These are phyloP conservation scores for Psilocybe cubensis DNA, from an alignment of 768 basidiomycete species.

Conservation along the genomic window DNA sequence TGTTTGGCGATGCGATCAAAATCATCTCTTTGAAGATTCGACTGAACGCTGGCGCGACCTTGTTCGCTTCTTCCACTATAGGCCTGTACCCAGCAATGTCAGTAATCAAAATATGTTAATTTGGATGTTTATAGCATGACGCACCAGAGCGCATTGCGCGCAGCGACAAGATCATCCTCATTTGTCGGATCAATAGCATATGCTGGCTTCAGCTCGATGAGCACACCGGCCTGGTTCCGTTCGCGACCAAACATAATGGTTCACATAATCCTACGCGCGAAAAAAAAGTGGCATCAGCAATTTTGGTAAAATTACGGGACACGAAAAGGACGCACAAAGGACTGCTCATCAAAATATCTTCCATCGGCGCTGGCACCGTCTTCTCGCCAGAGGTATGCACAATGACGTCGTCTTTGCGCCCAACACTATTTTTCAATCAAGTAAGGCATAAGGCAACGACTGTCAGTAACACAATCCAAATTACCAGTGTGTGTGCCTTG, in stretches of 20 bases:
- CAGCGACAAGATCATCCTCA: constrained; percentile 22
- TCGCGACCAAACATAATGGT: constrained; percentile 48
- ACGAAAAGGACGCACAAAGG: constrained; percentile 23
- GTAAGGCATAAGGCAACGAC: too few relatives aligned
- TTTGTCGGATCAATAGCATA: constrained; percentile 31
- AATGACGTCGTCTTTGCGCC: constrained; percentile 42
- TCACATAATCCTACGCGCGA: constrained; percentile 23
- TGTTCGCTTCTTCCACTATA: constrained; percentile 48
- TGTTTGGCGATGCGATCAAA: constrained; percentile 37
- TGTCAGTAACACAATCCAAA: too few relatives aligned
- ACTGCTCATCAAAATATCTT: constrained; percentile 27
- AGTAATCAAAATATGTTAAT: neutral
- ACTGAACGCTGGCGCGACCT: constrained; percentile 43
- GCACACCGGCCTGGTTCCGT: constrained; percentile 34
- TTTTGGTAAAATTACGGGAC: neutral
- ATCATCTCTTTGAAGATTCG: constrained; percentile 59
- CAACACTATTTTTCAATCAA: too few relatives aligned
- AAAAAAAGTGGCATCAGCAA: neutral
- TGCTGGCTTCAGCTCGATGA: constrained; percentile 32
- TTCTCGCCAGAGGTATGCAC: constrained; percentile 40
- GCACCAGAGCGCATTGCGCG: constrained; percentile 42
- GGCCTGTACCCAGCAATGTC: constrained; percentile 27
- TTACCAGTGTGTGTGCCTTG: too few relatives aligned
- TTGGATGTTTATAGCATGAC: neutral
- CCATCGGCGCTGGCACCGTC: constrained; percentile 39